Percentiles rank a stretch among this genome's conserved stretches.
Conservation (phyloP, 2,329 filamentous ascomycete species). For the Monilinia vaccinii-corymbosi region DNA sequence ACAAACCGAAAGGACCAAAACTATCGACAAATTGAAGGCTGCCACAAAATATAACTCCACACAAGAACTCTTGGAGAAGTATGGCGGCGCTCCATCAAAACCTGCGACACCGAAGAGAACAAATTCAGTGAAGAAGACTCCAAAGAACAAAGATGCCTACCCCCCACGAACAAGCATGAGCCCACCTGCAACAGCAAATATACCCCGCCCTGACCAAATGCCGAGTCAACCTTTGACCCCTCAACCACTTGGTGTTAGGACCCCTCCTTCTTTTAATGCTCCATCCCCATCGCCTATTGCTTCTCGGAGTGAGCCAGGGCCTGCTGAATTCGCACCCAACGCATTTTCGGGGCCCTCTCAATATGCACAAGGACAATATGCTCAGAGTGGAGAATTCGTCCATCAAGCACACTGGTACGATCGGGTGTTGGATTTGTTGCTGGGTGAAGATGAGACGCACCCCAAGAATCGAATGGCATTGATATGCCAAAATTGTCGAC, state of each 20-base stretch:
- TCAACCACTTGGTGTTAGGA: slow-evolving; percentile 12
- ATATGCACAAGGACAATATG: slow-evolving; percentile 25
- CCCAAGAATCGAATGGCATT: slow-evolving; percentile 85
- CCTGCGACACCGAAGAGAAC: slow-evolving; percentile 19
- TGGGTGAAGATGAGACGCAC: slow-evolving; percentile 90
- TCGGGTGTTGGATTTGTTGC: slow-evolving; percentile 78
- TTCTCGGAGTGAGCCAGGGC: slow-evolving; percentile 13
- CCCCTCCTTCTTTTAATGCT: not conserved
- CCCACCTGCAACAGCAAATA: slow-evolving; percentile 56
- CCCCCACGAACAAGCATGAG: slow-evolving; percentile 39
- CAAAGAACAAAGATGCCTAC: slow-evolving; percentile 16
- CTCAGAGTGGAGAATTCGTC: slow-evolving; percentile 15
- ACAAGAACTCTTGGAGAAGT: slow-evolving; percentile 86
- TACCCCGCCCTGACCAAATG: slow-evolving; percentile 35
- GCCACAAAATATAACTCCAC: slow-evolving; percentile 96
- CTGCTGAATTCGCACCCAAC: slow-evolving; percentile 66
- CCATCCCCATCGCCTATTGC: slow-evolving; percentile 19
- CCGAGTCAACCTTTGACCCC: slow-evolving; percentile 22
- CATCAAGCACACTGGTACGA: slow-evolving; percentile 74
- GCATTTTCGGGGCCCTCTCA: slow-evolving; percentile 41
- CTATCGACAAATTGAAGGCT: slow-evolving; percentile 88
- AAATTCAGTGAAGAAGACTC: slow-evolving; percentile 20
- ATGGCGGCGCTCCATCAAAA: slow-evolving; percentile 49
- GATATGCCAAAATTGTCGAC: slow-evolving; percentile 71
- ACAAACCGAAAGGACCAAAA: slow-evolving; percentile 70